Evolutionary conservation across 2,329 filamentous ascomycete genomes (phyloP).

Genomic region (Paracorniculantispora psalliotae): DNA sequence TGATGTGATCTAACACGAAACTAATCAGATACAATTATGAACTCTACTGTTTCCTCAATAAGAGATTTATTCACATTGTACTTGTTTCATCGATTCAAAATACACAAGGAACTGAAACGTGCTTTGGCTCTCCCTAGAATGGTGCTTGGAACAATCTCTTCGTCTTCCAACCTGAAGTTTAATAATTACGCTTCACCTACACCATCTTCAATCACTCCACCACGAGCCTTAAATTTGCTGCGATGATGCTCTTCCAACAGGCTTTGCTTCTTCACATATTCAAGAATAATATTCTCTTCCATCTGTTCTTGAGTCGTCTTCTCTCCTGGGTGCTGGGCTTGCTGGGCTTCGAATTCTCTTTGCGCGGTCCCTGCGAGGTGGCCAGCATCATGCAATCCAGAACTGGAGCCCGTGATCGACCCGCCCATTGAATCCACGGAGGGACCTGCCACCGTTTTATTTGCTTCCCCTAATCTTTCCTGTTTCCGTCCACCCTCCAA

Average conservation of each 20-base stretch:
- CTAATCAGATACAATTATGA: no score
- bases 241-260: slow-evolving; percentile 48
- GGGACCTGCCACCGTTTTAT: neutral
- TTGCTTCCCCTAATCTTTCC: neutral
- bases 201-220: neutral
- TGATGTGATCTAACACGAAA: no score
- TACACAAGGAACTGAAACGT: no score
- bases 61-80: no score
- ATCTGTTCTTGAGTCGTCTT: slow-evolving; percentile 37
- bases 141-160: no score
- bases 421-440: no score
- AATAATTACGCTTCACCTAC: neutral
- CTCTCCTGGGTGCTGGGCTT: slow-evolving; percentile 29
- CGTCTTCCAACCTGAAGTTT: neutral
- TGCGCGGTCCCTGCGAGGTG: slow-evolving; percentile 17
- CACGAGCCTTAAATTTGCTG: slow-evolving; percentile 17
- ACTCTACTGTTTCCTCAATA: no score
- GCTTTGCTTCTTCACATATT: slow-evolving; percentile 73
- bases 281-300: slow-evolving; percentile 68
- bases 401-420: neutral
- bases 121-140: no score
- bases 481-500: neutral
- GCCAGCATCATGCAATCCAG: neutral
- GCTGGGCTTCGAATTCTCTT: slow-evolving; percentile 37
- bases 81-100: no score